Evolutionary conservation across 345 rosid species (phyloP), one percentile per base, ranked within the genome.

Genomic region (Lepidium sativum): DNA sequence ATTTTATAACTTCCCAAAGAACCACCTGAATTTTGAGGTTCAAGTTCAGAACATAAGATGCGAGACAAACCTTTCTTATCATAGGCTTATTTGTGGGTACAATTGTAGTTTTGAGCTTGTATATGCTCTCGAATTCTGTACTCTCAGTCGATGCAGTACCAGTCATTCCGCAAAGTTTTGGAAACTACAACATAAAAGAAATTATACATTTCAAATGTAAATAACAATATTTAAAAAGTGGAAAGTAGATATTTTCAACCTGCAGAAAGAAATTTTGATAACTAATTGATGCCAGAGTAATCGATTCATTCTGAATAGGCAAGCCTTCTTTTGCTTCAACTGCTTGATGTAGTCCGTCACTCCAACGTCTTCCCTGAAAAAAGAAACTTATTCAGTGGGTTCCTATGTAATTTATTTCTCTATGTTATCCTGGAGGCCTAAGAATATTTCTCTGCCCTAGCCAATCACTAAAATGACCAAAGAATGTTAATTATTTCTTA

Each of bases 301-400:
- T 71, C 70, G 98, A 87, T 87, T 92, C 97, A 67, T 89, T 89
- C 78, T 92, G 98, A 77, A 92, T 89, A 38, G 98, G 98, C 81
- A 92, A 78, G 43, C 80, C 86, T 79, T 92, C 97, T 81, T 92
- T 92, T 52, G 98, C 98, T 81, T 92, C 98, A 74, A 92, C 98
- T 60, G 98, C 98, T 87, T 92, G 98, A 75, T 92, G 98, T 79
- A 92, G 94, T 63, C 98, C 98, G 76, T 92, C 98, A 77, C 98
- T 92, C 98, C 98, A 92, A 72, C 98, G 82, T 64, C 98, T 83
- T 31, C 98, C 98, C 98, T 92, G 68, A 59, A 45, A 41, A 42
- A 65, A 56, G 70, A 31, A 15, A 65, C 12, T 50, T 54, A 52
- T 23, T 65, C 62, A 47, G 33, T 48, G 62, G 60, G n/a, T 25